Conservation (phyloP, 2,329 filamentous ascomycete species). For the Colletotrichum musicola region DNA sequence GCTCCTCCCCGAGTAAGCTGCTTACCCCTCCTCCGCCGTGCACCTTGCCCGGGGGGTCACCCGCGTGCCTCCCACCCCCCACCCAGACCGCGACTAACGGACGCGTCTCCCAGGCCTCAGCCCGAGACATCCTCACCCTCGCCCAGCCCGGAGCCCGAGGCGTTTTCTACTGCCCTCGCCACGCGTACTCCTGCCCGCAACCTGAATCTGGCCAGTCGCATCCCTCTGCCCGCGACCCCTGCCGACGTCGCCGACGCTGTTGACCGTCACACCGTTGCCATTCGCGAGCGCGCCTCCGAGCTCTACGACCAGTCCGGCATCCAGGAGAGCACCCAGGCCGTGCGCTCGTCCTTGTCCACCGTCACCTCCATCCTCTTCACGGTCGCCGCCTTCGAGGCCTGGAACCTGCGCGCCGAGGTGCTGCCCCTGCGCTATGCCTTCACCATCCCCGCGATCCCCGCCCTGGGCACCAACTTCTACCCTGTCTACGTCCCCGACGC, state of each 20-base stretch:
- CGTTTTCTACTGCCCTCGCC: slow-evolving; percentile 59
- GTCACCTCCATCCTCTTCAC: slow-evolving; percentile 78
- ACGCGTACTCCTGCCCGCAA: slow-evolving; percentile 63
- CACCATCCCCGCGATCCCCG: slow-evolving; percentile 73
- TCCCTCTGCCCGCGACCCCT: slow-evolving; percentile 84
- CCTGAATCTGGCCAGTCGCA: slow-evolving; percentile 67
- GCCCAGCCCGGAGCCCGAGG: slow-evolving; percentile 45
- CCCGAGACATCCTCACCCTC: slow-evolving; percentile 24
- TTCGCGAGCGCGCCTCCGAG: slow-evolving; percentile 75
- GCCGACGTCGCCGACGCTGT: slow-evolving; percentile 81
- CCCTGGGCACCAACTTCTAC: slow-evolving; percentile 68
- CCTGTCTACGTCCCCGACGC: slow-evolving; percentile 82
- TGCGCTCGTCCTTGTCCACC: slow-evolving; percentile 79
- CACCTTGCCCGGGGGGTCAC: not conserved
- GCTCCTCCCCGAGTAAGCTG: slow-evolving; percentile 56
- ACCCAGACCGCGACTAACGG: slow-evolving; percentile 26
- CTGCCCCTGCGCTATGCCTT: slow-evolving; percentile 80
- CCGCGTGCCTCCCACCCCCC: slow-evolving; percentile 19
- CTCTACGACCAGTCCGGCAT: slow-evolving; percentile 76
- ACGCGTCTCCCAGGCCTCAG: slow-evolving; percentile 15
- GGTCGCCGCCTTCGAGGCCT: slow-evolving; percentile 77
- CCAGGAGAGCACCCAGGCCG: slow-evolving; percentile 72
- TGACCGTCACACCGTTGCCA: slow-evolving; percentile 75
- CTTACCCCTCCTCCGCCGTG: not conserved
- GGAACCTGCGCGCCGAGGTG: slow-evolving; percentile 76